Evolutionary conservation across 345 rosid species (phyloP).

Genomic region (Boechera retrofracta): DNA sequence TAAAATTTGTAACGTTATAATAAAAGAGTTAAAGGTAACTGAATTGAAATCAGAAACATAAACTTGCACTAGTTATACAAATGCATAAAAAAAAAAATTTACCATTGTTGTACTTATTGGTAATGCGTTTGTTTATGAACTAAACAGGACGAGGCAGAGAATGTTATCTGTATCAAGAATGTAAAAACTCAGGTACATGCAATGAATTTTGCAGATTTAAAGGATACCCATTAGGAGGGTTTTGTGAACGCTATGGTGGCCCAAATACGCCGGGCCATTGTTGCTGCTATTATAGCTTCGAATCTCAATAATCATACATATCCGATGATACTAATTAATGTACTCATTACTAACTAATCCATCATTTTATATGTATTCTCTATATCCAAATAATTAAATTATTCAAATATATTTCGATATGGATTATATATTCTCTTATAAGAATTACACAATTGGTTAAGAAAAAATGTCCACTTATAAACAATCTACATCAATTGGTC

Average conservation of each 20-base stretch:
- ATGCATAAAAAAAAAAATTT: too few relatives aligned
- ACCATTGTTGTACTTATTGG: too few relatives aligned
- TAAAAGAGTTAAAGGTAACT: too few relatives aligned
- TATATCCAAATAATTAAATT: neutral
- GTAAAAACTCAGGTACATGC: neutral
- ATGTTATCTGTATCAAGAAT: neutral
- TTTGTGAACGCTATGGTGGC: neutral
- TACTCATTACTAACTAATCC: neutral
- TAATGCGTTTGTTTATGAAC: neutral
- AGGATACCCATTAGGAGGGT: neutral
- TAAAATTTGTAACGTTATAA: too few relatives aligned
- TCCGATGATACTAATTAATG: constrained; percentile 6
- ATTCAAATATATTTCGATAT: neutral
- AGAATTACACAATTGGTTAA: neutral
- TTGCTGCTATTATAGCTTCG: constrained; percentile 20
- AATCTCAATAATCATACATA: neutral
- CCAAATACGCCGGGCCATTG: neutral
- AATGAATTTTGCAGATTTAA: constrained; percentile 11
- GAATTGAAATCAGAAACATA: too few relatives aligned
- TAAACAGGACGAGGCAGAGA: neutral
- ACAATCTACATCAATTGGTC: neutral
- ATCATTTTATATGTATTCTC: constrained; percentile 1
- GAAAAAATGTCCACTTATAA: neutral
- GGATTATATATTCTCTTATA: neutral
- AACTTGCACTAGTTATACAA: too few relatives aligned